Base-by-base conservation (phyloP, 768 basidiomycete species). In the Lentinula aciculospora region DNA sequence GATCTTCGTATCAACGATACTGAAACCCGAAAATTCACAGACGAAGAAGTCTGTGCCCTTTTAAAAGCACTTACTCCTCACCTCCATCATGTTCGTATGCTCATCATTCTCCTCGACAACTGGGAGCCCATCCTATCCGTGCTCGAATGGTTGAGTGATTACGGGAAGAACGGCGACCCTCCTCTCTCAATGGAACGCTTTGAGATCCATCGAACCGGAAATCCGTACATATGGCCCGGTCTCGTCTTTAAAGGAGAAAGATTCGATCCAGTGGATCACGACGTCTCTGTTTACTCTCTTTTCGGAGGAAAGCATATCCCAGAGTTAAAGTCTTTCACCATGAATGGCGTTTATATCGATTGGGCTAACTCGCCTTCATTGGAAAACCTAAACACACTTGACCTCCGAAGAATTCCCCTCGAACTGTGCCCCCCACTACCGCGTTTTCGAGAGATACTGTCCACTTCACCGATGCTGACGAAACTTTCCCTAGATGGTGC, bases 401-500 rank as follows among this genome's bases (percentile, higher is more conserved):
- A 89, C 62, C 70, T 91, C 53, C 80, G 87, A 37, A 79, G 82
- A 27, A 75, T 89, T 56, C 75, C 84, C 17, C 68, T 82, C 19
- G 70, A 81, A 4, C 69, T 77, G 15, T 77, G 75, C 27, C 87
- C 86, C 4, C 71, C 71, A 34, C 67, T 83, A 15, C 37, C 59
- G 8, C 75, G 75, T 23, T 87, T 88, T 67, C 78, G 80, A 36
- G 69, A 76, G 28, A 73, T 89, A 23, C 76, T 88, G 10, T 55
- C 55, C 9, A 69, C 64, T 46, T 85, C 76, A 57, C 81, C 82
- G 13, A 69, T 68, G 6, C 66, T 91, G 25, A 67, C 67, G 53
- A 84, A 82, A 55, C 73, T 91, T 42, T 73, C 80, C 17, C 64
- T 90, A 34, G 83, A 88, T 64, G 81, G 81, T 50, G 85, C 84